Percentiles rank a stretch among this genome's conserved stretches.
phyloP scores from a whole-genome alignment of 441 rosid species.

The Erodium moschatum region DNA sequence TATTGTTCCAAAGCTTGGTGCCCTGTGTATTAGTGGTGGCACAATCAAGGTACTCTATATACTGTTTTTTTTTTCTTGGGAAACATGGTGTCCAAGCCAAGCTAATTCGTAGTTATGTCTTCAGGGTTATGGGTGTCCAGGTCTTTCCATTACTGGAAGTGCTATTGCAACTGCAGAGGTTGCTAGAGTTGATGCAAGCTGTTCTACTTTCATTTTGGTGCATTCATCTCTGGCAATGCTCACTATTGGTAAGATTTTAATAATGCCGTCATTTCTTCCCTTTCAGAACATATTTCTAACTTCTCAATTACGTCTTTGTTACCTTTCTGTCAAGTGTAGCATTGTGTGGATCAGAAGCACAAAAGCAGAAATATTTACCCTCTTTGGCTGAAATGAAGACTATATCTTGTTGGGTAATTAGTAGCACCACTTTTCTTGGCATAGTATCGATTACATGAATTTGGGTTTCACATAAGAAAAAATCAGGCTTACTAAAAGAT shows the following conservation, averaged over 20 bases:
- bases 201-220: conserved; percentile 74
- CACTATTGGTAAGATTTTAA: conserved; percentile 56
- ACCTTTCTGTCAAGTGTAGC: conserved; percentile 43
- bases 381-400: conserved; percentile 63
- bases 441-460: conserved; percentile 4
- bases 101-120: conserved; percentile 22
- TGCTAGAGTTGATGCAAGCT: conserved; percentile 97
- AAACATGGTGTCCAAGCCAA: background rate
- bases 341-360: conserved; percentile 80
- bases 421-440: conserved; percentile 21
- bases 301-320: conserved; percentile 14
- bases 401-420: conserved; percentile 68
- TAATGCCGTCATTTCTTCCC: background rate
- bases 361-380: conserved; percentile 72
- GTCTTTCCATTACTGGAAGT: conserved; percentile 59
- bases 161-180: conserved; percentile 64
- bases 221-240: conserved; percentile 89
- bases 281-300: background rate
- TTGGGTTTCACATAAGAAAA: conserved; percentile 7
- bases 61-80: conserved; percentile 9
- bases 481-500: background rate
- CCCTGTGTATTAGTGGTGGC: conserved; percentile 59
- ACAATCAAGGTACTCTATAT: conserved; percentile 56
- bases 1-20: conserved; percentile 61
- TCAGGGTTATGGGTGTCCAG: conserved; percentile 95